Evolutionary conservation across 768 basidiomycete species (phyloP).

Genomic region (Pleurotus cornucopiae): DNA sequence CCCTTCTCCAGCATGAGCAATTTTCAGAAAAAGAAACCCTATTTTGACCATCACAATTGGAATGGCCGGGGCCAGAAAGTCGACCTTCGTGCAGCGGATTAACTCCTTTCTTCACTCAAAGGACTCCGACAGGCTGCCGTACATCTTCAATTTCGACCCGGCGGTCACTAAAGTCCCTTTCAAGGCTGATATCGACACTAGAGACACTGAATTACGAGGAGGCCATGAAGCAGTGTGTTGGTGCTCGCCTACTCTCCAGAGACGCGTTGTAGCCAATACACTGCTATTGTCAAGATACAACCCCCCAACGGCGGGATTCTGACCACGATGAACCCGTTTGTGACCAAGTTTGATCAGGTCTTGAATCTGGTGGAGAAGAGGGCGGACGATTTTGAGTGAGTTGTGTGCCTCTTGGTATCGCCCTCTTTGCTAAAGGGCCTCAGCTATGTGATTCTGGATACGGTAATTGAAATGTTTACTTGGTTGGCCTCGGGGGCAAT

Average conservation of each 20-base stretch:
- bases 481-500: conserved; percentile 91
- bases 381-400: conserved; percentile 83
- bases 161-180: too few relatives aligned
- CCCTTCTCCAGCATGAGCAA: conserved; percentile 14
- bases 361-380: conserved; percentile 82
- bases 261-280: too few relatives aligned
- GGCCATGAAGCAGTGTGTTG: conserved; percentile 98
- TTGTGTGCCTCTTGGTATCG: conserved; percentile 7
- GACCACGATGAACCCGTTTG: conserved; percentile 95
- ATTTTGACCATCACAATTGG: conserved; percentile 90
- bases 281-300: conserved; percentile 84
- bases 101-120: conserved; percentile 84
- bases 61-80: conserved; percentile 97
- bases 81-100: conserved; percentile 93
- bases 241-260: conserved; percentile 11
- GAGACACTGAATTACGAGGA: conserved; percentile 83
- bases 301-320: conserved; percentile 91
- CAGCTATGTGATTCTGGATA: conserved; percentile 93
- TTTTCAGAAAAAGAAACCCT: conserved; percentile 52
- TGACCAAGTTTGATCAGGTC: conserved; percentile 98
- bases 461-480: conserved; percentile 93
- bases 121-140: conserved; percentile 68
- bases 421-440: conserved; percentile 1
- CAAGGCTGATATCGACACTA: too few relatives aligned
- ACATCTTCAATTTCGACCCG: too few relatives aligned